These are phyloP conservation scores for Suhomyces choctaworum DNA, from an alignment of 1,139 yeast species.

Conservation along the genomic window DNA sequence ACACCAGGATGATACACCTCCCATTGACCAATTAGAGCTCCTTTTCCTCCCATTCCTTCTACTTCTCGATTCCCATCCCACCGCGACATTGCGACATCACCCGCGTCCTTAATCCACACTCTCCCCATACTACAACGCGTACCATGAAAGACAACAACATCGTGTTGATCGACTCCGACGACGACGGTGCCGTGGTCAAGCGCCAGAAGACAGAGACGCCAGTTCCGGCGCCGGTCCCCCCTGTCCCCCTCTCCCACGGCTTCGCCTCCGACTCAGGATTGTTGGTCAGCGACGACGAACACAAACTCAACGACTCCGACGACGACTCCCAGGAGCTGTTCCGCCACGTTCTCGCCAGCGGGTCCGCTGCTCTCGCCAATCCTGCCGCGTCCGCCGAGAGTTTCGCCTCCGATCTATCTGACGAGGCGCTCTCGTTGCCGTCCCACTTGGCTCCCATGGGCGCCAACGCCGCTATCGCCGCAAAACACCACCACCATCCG, in stretches of 20 bases:
- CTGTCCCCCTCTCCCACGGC: constrained; percentile 15
- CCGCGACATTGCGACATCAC: too few species aligned
- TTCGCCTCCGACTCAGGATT: constrained; percentile 13
- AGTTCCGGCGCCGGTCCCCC: constrained; percentile 10
- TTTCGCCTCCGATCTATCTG: constrained; percentile 5
- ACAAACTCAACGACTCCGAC: constrained; percentile 6
- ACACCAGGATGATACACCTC: too few species aligned
- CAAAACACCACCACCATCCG: constrained; percentile 5
- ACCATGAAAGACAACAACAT: constrained; percentile 15
- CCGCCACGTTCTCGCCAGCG: neutral
- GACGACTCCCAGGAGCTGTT: neutral
- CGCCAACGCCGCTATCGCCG: constrained; percentile 4
- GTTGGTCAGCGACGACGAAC: constrained; percentile 13
- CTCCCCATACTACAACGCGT: neutral
- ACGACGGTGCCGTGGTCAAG: constrained; percentile 14
- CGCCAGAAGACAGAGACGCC: constrained; percentile 12
- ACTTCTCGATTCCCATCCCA: too few species aligned
- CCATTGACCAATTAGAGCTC: too few species aligned
- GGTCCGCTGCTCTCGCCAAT: neutral
- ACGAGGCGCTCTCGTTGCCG: constrained; percentile 10
- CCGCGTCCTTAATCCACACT: too few species aligned
- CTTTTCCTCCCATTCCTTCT: too few species aligned
- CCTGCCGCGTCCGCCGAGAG: neutral
- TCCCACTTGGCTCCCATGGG: constrained; percentile 11
- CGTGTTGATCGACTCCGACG: constrained; percentile 22